Conservation (phyloP, 805 yeast species). For the Candida dajiaensis region DNA sequence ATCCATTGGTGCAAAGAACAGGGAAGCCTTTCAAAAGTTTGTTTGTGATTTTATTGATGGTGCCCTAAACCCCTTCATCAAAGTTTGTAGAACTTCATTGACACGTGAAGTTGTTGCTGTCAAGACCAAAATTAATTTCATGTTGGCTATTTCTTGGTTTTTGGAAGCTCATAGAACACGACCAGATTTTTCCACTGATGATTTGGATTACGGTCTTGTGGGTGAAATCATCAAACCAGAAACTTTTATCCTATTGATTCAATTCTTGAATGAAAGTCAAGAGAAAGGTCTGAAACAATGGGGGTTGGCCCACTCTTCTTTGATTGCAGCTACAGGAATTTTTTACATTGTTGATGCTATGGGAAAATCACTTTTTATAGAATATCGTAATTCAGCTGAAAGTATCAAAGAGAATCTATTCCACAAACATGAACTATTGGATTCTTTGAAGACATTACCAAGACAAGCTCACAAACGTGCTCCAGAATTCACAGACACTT, state of each 20-base stretch:
- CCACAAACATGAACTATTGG: slow-evolving; percentile 54
- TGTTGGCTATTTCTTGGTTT: slow-evolving; percentile 69
- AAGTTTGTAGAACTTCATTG: slow-evolving; percentile 27
- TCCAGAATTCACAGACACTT: slow-evolving; percentile 50
- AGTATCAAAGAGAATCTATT: slow-evolving; percentile 66
- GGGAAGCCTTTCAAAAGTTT: slow-evolving; percentile 28
- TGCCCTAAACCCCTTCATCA: slow-evolving; percentile 64
- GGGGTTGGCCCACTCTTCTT: slow-evolving; percentile 62
- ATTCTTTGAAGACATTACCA: slow-evolving; percentile 52
- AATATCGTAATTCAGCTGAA: slow-evolving; percentile 46
- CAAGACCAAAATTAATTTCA: slow-evolving; percentile 34
- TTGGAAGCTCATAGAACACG: slow-evolving; percentile 53
- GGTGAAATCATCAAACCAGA: slow-evolving; percentile 57
- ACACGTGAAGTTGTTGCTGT: slow-evolving; percentile 38
- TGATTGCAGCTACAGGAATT: slow-evolving; percentile 61
- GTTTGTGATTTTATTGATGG: slow-evolving; percentile 61
- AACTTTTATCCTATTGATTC: slow-evolving; percentile 45
- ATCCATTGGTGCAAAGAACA: slow-evolving; percentile 13
- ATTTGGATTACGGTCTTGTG: slow-evolving; percentile 37
- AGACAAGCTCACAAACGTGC: slow-evolving; percentile 59
- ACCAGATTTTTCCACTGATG: slow-evolving; percentile 20
- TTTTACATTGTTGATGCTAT: slow-evolving; percentile 39
- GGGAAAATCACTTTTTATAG: slow-evolving; percentile 34
- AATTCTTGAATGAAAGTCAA: slow-evolving; percentile 33
- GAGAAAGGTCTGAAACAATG: slow-evolving; percentile 36